Conservation (phyloP, 2,329 filamentous ascomycete genomes). For the Mollisiaceae sp. region DNA sequence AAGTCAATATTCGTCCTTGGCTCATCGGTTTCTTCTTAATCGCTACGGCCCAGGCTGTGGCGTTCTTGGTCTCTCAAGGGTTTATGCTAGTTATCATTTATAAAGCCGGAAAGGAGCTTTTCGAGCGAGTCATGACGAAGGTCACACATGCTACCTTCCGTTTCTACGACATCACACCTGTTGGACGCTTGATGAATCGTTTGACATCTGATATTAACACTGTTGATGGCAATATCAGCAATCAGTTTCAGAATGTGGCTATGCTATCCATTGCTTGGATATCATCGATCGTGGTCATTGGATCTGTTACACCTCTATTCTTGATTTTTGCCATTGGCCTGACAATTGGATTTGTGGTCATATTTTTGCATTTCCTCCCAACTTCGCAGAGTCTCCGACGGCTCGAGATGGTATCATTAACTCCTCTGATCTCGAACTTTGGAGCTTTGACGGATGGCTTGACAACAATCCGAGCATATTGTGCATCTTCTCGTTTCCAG, state of each 20-base stretch:
- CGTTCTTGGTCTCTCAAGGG: conserved; percentile 65
- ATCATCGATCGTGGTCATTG: conserved; percentile 77
- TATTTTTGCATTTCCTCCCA: conserved; percentile 80
- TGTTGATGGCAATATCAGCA: conserved; percentile 83
- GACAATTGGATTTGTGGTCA: conserved; percentile 70
- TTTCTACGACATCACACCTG: conserved; percentile 89
- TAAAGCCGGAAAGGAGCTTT: conserved; percentile 76
- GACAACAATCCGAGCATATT: conserved; percentile 84
- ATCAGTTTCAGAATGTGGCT: conserved; percentile 72
- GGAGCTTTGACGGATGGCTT: conserved; percentile 85
- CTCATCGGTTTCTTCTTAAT: conserved; percentile 72
- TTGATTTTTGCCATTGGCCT: conserved; percentile 73
- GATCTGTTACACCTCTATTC: conserved; percentile 77
- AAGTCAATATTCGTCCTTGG: conserved; percentile 74
- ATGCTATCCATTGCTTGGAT: conserved; percentile 74
- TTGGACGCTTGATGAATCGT: conserved; percentile 89
- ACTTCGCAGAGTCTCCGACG: conserved; percentile 82
- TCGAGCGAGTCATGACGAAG: conserved; percentile 71
- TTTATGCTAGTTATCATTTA: conserved; percentile 81
- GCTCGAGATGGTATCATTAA: conserved; percentile 88
- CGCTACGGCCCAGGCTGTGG: conserved; percentile 62
- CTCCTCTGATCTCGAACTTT: conserved; percentile 90
- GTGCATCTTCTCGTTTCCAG: conserved; percentile 79
- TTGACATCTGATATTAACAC: conserved; percentile 90
- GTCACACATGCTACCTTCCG: conserved; percentile 84